Evolutionary conservation across 2,329 filamentous ascomycete genomes (phyloP).

Genomic region (Sporothrix pallida): DNA sequence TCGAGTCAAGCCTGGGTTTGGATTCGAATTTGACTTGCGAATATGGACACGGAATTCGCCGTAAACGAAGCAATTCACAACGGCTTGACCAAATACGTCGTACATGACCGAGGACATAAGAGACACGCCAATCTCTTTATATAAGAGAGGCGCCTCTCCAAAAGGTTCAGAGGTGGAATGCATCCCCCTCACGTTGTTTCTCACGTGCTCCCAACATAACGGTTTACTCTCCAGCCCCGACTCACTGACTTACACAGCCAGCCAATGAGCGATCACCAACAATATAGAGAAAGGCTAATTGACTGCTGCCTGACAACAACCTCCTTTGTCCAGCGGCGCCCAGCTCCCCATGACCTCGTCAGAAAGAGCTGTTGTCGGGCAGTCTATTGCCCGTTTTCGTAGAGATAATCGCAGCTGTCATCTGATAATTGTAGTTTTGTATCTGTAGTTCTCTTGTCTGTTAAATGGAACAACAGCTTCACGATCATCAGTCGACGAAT

Average conservation of each 20-base stretch:
- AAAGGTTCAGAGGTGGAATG: not conserved
- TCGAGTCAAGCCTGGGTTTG: not conserved
- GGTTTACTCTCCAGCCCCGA: too few species aligned
- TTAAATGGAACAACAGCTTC: not conserved
- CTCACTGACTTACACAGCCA: not conserved
- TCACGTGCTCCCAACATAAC: slow-evolving; percentile 9
- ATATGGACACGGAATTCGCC: not conserved
- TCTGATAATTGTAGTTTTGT: not conserved
- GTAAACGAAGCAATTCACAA: not conserved
- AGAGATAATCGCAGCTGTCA: slow-evolving; percentile 2
- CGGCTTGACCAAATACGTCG: not conserved
- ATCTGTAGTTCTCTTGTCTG: not conserved
- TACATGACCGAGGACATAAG: not conserved
- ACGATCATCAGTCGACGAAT: not conserved
- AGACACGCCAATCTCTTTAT: not conserved
- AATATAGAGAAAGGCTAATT: not conserved
- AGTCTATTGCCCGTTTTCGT: slow-evolving; percentile 13
- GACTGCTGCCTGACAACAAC: slow-evolving; percentile 18
- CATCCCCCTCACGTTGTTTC: not conserved
- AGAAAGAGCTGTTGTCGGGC: slow-evolving; percentile 12
- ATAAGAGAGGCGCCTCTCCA: too few species aligned
- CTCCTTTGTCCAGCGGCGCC: not conserved
- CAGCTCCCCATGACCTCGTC: not conserved
- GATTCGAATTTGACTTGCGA: not conserved
- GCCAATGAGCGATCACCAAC: not conserved